phyloP scores from a whole-genome alignment of 1,284 basidiomycete species.

The Ustilago bromivora region DNA sequence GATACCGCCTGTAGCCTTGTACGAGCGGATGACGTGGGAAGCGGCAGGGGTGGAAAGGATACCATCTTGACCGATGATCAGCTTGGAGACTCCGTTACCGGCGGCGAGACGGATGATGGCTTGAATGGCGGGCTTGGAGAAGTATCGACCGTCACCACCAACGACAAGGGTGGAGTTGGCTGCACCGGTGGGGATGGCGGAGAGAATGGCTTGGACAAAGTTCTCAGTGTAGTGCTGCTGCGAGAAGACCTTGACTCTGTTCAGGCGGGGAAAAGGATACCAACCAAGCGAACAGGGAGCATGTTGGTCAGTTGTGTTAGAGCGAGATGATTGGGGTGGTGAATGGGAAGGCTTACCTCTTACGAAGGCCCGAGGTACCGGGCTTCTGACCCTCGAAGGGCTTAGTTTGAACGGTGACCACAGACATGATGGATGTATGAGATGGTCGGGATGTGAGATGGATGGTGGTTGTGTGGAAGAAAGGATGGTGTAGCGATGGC shows the following conservation, averaged over 20 bases:
- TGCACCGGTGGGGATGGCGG: conserved; percentile 83
- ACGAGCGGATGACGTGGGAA: conserved; percentile 92
- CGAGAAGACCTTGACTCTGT: conserved; percentile 67
- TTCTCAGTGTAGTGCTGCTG: conserved; percentile 96
- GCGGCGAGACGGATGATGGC: conserved; percentile 91
- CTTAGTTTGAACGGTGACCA: conserved; percentile 62
- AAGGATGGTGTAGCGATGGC: not conserved
- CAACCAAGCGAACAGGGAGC: not conserved
- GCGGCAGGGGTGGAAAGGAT: conserved; percentile 97
- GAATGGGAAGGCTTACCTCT: conserved; percentile 46
- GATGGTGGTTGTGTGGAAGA: conserved; percentile 3
- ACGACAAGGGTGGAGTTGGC: conserved; percentile 85
- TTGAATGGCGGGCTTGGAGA: conserved; percentile 88
- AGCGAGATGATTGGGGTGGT: conserved; percentile 2
- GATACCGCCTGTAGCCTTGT: conserved; percentile 96
- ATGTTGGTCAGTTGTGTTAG: no score
- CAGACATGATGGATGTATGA: conserved; percentile 49
- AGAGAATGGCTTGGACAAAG: conserved; percentile 94
- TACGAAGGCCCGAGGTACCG: conserved; percentile 68
- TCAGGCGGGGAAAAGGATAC: conserved; percentile 4
- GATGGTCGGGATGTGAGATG: not conserved
- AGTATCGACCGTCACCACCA: conserved; percentile 96
- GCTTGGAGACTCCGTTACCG: conserved; percentile 75
- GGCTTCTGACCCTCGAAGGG: conserved; percentile 70
- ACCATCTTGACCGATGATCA: conserved; percentile 75